A percentile compares a stretch with the other conserved stretches of the same genome.
Conservation (phyloP, 495 filamentous ascomycete genomes). For the Pyrenula massariospora region DNA sequence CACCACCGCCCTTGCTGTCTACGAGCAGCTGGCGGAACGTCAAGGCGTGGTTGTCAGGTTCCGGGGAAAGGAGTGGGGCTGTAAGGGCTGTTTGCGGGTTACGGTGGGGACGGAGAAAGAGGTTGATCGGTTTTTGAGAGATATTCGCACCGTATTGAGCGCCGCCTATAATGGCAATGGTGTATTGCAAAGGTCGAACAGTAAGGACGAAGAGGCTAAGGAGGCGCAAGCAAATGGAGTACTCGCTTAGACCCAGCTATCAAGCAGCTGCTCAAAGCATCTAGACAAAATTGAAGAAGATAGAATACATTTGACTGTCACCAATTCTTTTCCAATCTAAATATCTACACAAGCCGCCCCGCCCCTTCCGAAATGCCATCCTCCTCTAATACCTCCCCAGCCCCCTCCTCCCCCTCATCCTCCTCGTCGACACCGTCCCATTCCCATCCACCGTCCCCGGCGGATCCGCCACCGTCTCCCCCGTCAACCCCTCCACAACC, state of each 20-base stretch:
- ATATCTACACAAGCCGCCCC: too few species aligned
- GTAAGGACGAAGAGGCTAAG: conserved; percentile 11
- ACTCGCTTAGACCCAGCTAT: too few species aligned
- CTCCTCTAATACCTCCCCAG: too few species aligned
- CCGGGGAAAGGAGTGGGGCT: conserved; percentile 82
- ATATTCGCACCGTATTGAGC: conserved; percentile 49
- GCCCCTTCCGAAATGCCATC: too few species aligned
- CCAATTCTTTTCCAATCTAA: too few species aligned
- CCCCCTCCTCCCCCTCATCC: neutral
- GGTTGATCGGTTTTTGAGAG: conserved; percentile 61
- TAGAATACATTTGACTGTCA: too few species aligned
- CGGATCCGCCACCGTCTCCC: neutral
- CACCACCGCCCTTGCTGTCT: conserved; percentile 59
- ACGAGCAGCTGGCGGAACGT: conserved; percentile 75
- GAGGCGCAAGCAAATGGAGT: conserved; percentile 18
- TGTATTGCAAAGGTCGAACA: neutral
- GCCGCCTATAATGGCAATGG: conserved; percentile 18
- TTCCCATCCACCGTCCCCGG: neutral
- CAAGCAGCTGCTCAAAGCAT: too few species aligned
- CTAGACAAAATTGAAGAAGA: too few species aligned
- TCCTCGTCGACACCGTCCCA: neutral
- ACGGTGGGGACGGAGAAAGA: conserved; percentile 87
- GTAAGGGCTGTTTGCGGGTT: conserved; percentile 76
- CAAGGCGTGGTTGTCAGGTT: conserved; percentile 88
- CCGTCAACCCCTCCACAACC: conserved; percentile 20